Conservation (phyloP, 352 stramenopile genomes). For the Phytophthora foliorum region DNA sequence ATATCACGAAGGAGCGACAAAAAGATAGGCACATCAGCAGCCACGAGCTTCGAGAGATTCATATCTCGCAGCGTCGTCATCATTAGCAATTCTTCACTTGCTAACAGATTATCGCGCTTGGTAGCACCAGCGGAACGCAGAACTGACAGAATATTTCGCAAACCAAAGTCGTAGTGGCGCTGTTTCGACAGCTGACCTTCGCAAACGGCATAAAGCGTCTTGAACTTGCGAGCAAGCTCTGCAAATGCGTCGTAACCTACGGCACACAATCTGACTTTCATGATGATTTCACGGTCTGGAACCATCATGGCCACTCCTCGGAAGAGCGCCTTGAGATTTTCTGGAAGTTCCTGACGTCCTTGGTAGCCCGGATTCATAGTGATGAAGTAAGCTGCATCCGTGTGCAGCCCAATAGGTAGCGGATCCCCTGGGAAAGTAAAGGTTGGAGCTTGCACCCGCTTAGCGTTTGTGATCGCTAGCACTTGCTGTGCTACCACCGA, state of each 20-base stretch:
- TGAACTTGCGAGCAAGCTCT: slow-evolving; percentile 96
- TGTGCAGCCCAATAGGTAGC: slow-evolving; percentile 62
- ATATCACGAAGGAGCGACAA: slow-evolving; percentile 91
- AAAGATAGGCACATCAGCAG: slow-evolving; percentile 94
- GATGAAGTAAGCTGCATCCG: slow-evolving; percentile 88
- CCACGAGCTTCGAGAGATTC: slow-evolving; percentile 95
- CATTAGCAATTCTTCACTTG: slow-evolving; percentile 94
- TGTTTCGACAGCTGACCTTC: slow-evolving; percentile 95
- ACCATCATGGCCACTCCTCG: slow-evolving; percentile 97
- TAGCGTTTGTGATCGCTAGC: slow-evolving; percentile 86
- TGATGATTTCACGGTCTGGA: slow-evolving; percentile 97
- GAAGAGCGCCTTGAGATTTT: slow-evolving; percentile 95
- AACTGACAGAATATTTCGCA: slow-evolving; percentile 96
- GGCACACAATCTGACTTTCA: slow-evolving; percentile 94
- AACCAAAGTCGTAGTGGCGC: slow-evolving; percentile 95
- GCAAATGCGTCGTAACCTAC: slow-evolving; percentile 93
- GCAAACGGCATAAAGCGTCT: slow-evolving; percentile 95
- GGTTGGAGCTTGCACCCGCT: slow-evolving; percentile 54
- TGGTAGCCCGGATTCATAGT: slow-evolving; percentile 97
- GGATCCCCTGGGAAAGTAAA: slow-evolving; percentile 81
- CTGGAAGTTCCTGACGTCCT: slow-evolving; percentile 91
- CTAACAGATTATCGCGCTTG: slow-evolving; percentile 95
- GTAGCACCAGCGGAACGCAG: slow-evolving; percentile 95
- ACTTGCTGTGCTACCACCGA: slow-evolving; percentile 95
- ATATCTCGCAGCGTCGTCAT: slow-evolving; percentile 96